Conservation (phyloP, 352 stramenopile genomes). For the Vaucheria bursata region DNA sequence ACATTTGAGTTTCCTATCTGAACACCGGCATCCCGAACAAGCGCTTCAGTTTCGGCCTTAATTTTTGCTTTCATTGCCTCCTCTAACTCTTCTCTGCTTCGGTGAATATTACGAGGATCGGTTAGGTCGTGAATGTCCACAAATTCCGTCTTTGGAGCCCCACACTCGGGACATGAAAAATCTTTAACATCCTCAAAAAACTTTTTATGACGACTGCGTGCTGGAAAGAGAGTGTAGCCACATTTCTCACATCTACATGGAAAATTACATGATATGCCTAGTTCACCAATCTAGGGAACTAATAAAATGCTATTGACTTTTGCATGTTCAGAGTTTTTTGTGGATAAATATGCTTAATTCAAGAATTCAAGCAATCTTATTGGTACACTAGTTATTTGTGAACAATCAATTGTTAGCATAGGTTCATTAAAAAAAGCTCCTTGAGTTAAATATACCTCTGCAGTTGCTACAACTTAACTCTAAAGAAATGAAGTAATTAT, state of each 20-base stretch:
- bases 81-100: neutral
- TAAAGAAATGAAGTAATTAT: too few species aligned
- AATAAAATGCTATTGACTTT: too few species aligned
- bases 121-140: slow-evolving; percentile 28
- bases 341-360: too few species aligned
- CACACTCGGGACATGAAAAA: slow-evolving; percentile 38
- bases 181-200: slow-evolving; percentile 44
- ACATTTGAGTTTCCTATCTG: neutral
- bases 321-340: too few species aligned
- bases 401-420: too few species aligned
- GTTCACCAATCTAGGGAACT: too few species aligned
- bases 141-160: slow-evolving; percentile 25
- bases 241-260: slow-evolving; percentile 31
- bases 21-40: neutral
- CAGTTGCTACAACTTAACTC: too few species aligned
- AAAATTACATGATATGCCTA: too few species aligned
- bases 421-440: too few species aligned
- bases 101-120: slow-evolving; percentile 23
- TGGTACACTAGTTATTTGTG: too few species aligned
- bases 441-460: too few species aligned
- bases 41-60: slow-evolving; percentile 1
- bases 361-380: too few species aligned
- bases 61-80: neutral
- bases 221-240: slow-evolving; percentile 44
- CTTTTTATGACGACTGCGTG: slow-evolving; percentile 27